Evolutionary conservation across 2,329 filamentous ascomycete genomes (phyloP).

Genomic region (Geosmithia morbida): DNA sequence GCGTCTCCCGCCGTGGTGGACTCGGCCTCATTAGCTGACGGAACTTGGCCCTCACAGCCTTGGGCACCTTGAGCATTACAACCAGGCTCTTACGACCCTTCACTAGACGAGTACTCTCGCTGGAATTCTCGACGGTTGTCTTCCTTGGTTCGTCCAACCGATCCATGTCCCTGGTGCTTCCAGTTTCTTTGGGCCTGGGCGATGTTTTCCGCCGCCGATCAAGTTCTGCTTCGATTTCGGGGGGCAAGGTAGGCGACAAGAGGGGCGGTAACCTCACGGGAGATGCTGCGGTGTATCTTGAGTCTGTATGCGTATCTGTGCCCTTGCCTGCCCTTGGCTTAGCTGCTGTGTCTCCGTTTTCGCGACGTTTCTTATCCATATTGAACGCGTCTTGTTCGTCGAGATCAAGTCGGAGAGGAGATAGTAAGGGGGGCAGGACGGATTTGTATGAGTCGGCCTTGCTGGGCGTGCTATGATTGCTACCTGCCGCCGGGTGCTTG

Average conservation of each 20-base stretch:
- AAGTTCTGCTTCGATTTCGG: constrained; percentile 29
- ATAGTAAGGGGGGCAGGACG: constrained; percentile 35
- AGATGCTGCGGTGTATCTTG: constrained; percentile 21
- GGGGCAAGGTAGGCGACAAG: constrained; percentile 41
- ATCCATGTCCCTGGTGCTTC: constrained; percentile 3
- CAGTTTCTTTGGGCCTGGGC: constrained; percentile 5
- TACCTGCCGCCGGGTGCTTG: constrained; percentile 9
- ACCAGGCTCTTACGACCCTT: constrained; percentile 16
- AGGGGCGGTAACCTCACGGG: constrained; percentile 29
- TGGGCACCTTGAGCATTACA: constrained; percentile 34
- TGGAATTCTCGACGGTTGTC: constrained; percentile 5
- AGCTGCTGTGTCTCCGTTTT: constrained; percentile 7
- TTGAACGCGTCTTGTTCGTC: constrained; percentile 13
- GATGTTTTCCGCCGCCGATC: constrained; percentile 15
- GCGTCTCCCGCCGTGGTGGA: constrained; percentile 20
- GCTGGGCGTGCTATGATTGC: constrained; percentile 19
- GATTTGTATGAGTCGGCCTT: constrained; percentile 23
- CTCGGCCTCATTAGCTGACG: constrained; percentile 25
- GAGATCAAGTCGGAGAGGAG: constrained; percentile 32
- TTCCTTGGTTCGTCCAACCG: neutral
- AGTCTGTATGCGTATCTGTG: constrained; percentile 9
- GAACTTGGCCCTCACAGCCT: constrained; percentile 26
- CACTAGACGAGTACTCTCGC: neutral
- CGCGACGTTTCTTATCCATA: constrained; percentile 9
- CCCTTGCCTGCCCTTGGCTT: constrained; percentile 14